Base-by-base conservation (phyloP, 2,329 filamentous ascomycete species). In the Verticillium alfalfae region DNA sequence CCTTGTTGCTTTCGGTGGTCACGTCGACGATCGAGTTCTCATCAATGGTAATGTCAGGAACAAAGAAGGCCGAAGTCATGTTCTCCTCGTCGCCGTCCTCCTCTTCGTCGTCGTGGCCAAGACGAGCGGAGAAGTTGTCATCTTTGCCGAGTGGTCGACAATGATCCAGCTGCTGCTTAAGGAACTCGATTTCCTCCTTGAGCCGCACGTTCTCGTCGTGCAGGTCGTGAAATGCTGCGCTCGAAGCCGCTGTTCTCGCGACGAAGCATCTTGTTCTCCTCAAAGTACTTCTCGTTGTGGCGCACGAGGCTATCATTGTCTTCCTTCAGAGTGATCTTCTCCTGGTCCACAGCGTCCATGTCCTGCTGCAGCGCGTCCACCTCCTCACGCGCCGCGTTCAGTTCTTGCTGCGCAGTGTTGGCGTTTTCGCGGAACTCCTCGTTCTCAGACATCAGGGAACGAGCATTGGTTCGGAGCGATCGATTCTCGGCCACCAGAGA, bases 51-150 rank as follows among this genome's bases (percentile, higher is more conserved):
- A 85, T 85, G 64, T 86, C 84, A 26, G 84, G 82, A 61, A 86
- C 75, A 66, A 86, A 84, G 66, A 85, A 81, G 3, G 81, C 83
- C 6, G 84, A 86, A 0, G 83, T 85, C 79, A 85, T 84, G 65
- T 84, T 83, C 45, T 84, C 81, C 39, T 63, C 63, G 34, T 60
- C 58, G 57, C 64, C 58, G 7, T 73, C 72, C 57, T 70, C 54
- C 59, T 74, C 65, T 64, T 67, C 67, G 1, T 76, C 73, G 4
- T 76, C 73, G 65, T 69, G 61, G n/a, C 64, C 49, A 2, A 74
- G 66, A 13, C 68, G 71, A 15, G 67, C 71, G 45, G 73, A 69
- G 15, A 75, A 68, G 45, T 68, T 61, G 60, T 78, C 72, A 2
- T 75, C 71, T 66, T 76, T 75, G 34, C 72, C 71, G 31, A 70